Base-by-base conservation (phyloP, 1,284 basidiomycete genomes). In the Ustilago bromivora region DNA sequence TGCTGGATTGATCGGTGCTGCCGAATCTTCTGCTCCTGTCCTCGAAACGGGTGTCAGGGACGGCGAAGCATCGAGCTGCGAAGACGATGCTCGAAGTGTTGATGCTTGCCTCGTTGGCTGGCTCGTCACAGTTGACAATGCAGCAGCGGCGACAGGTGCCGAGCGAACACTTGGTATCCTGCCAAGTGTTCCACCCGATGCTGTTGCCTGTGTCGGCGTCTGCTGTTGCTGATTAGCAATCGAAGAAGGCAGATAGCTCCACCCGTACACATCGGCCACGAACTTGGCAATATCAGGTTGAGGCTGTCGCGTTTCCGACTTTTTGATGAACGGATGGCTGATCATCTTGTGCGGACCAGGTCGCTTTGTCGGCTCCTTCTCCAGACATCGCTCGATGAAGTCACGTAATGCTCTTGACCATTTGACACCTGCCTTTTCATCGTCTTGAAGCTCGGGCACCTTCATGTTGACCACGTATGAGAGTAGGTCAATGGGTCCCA, bases 341-440 rank as follows among this genome's bases (percentile, higher is more conserved):
- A 97, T 88, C 89, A 98, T 91, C 80, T 94, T 91, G 77, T 90
- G 91, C 0, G 97, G 97, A 28, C 92, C 92, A 7, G 94, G 95
- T 57, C 96, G 91, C 40, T 89, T 88, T 11, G 88, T 87, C 23
- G 86, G 82, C 67, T 88, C 85, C 62, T 87, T 87, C 46, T 87
- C 87, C n/a, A 88, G 95, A 94, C 94, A 93, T 79, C 91, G 89
- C 84, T 90, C 92, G 87, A 98, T 92, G 86, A 99, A 98, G 80
- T 95, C 92, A 86, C 96, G 95, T 90, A 98, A 94, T 23, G 91
- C 91, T 51, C 91, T 89, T 60, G 91, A 92, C 93, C 96, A 99
- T 34, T 87, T 85, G 59, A 89, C 86, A 77, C 89, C 89, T 11
- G 87, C 82, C 6, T 82, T 79, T 4, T 87, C 87, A 61, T 89